These are phyloP conservation scores for Macadamia integrifolia DNA, from an alignment of 164 flowering plant genomes.

Conservation along the genomic window DNA sequence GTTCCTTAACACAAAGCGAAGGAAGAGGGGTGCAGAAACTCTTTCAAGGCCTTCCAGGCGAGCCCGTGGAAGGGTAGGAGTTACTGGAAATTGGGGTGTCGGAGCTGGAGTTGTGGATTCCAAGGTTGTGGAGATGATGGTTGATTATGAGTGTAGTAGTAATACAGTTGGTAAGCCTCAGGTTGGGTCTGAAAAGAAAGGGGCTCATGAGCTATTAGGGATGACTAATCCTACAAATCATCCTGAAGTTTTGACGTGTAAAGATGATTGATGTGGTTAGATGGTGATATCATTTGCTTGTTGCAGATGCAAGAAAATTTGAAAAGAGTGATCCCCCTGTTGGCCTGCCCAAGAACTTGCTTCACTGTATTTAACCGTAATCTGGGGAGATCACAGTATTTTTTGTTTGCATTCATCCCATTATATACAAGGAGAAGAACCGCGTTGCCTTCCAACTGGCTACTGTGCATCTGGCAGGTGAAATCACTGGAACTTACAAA, in stretches of 20 bases:
- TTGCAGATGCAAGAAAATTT: conserved; percentile 2
- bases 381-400: not conserved
- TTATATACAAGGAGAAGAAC: not conserved
- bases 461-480: not conserved
- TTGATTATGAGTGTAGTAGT: conserved; percentile 21
- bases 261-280: conserved; percentile 13
- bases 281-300: not conserved
- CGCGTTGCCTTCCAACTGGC: not conserved
- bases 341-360: not conserved
- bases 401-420: not conserved
- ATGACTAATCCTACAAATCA: conserved; percentile 13
- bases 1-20: conserved; percentile 25
- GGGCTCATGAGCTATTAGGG: conserved; percentile 15
- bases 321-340: not conserved
- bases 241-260: conserved; percentile 13
- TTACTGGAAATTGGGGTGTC: conserved; percentile 14
- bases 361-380: not conserved
- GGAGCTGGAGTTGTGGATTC: conserved; percentile 15
- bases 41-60: conserved; percentile 32
- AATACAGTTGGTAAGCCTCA: conserved; percentile 20
- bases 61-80: conserved; percentile 16
- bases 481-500: not conserved
- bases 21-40: conserved; percentile 22
- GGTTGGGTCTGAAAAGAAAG: conserved; percentile 17
- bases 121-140: conserved; percentile 19